Evolutionary conservation across 495 filamentous ascomycete species (phyloP).

Genomic region (Podospora conica): DNA sequence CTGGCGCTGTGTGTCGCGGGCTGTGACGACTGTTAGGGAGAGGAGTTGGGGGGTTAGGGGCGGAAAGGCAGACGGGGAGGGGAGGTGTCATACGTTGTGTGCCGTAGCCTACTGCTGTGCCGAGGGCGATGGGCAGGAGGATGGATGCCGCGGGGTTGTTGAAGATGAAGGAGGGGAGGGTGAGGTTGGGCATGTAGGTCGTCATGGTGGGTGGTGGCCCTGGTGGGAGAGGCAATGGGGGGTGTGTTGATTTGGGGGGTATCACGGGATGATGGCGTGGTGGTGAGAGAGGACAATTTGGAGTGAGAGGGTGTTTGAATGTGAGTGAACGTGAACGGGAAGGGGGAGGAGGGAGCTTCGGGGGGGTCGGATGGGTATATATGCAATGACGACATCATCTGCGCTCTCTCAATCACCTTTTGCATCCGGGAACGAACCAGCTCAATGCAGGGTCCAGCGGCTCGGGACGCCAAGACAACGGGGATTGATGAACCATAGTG

Average conservation of each 20-base stretch:
- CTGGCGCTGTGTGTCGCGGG: constrained; percentile 43
- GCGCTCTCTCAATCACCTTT: not conserved
- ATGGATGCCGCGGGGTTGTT: constrained; percentile 59
- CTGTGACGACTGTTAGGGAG: constrained; percentile 22
- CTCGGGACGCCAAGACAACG: not conserved
- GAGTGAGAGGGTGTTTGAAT: not conserved
- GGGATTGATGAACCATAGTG: not conserved
- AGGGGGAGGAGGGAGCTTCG: not conserved
- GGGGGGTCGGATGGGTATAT: not conserved
- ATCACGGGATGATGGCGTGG: not conserved
- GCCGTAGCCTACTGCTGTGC: constrained; percentile 57
- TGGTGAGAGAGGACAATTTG: too few species aligned
- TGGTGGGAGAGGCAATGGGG: not conserved
- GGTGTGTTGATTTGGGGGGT: not conserved
- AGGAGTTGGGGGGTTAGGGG: not conserved
- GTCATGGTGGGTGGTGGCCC: constrained; percentile 48
- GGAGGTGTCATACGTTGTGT: constrained; percentile 45
- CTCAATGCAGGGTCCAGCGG: not conserved
- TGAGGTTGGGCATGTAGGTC: constrained; percentile 55
- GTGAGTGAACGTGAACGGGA: not conserved
- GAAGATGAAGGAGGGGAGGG: constrained; percentile 60
- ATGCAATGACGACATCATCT: not conserved
- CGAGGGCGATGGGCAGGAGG: constrained; percentile 60
- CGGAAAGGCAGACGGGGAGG: not conserved
- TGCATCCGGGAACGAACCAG: not conserved